phyloP scores from a whole-genome alignment of 371 early-diverging fungal species.

The Mucor irregularis region DNA sequence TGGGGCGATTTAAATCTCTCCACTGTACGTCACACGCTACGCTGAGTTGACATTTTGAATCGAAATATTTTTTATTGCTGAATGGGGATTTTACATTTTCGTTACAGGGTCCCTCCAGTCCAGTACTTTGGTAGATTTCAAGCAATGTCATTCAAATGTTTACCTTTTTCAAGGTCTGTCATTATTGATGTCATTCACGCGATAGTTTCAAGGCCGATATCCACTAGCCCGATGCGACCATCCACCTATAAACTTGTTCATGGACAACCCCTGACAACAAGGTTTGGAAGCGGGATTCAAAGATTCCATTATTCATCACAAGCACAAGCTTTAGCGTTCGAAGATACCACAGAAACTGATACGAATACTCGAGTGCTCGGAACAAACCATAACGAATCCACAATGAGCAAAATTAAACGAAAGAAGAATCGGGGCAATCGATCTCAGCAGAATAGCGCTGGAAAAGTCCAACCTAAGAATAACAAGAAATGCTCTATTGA shows the following conservation, averaged over 20 bases:
- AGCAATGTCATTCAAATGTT: conserved; percentile 11
- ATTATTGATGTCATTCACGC: conserved; percentile 17
- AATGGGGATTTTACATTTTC: no score
- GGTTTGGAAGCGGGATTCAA: neutral
- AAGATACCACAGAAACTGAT: neutral
- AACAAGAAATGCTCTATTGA: no score
- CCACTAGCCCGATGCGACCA: neutral
- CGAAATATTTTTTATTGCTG: no score
- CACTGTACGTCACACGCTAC: no score
- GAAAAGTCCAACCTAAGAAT: no score
- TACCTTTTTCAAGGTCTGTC: conserved; percentile 16
- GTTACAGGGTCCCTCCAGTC: conserved; percentile 1
- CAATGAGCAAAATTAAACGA: no score
- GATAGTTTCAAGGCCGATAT: conserved; percentile 18
- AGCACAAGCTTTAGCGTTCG: neutral
- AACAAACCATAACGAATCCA: neutral
- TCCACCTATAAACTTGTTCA: neutral
- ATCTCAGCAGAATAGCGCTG: no score
- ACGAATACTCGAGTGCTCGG: neutral
- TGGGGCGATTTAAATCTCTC: no score
- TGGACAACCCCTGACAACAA: conserved; percentile 2
- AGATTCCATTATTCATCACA: conserved; percentile 5
- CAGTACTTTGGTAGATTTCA: neutral
- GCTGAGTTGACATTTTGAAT: no score
- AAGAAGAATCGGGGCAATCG: no score